phyloP scores from a whole-genome alignment of 805 yeast genomes.

The Metschnikowia dekortorum region DNA sequence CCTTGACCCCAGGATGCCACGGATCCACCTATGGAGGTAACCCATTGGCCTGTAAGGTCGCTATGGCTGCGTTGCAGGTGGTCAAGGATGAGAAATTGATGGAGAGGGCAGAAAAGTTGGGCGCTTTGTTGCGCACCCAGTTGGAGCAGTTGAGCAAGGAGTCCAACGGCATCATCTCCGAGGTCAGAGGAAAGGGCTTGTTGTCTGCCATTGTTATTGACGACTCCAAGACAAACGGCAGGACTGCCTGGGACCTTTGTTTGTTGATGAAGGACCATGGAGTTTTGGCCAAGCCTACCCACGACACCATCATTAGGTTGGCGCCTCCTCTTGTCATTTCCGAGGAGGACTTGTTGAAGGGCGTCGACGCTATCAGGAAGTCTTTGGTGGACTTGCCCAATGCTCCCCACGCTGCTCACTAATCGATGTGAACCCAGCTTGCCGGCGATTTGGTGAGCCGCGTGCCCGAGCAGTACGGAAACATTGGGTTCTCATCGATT shows the following conservation, averaged over 20 bases:
- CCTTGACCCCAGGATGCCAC: slow-evolving; percentile 91
- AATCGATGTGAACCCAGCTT: no score
- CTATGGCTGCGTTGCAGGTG: slow-evolving; percentile 89
- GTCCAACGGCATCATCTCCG: slow-evolving; percentile 50
- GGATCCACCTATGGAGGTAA: slow-evolving; percentile 98
- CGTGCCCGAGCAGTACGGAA: no score
- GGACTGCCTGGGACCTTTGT: slow-evolving; percentile 96
- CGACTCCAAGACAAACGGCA: slow-evolving; percentile 74
- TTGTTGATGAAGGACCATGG: slow-evolving; percentile 83
- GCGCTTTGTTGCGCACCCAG: slow-evolving; percentile 61
- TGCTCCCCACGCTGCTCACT: slow-evolving; percentile 45
- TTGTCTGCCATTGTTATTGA: slow-evolving; percentile 90
- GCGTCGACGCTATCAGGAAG: slow-evolving; percentile 67
- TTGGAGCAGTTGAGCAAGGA: slow-evolving; percentile 49
- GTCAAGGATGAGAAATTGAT: slow-evolving; percentile 83
- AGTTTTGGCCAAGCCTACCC: slow-evolving; percentile 93
- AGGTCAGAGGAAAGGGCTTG: slow-evolving; percentile 81
- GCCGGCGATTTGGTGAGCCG: no score
- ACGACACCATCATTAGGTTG: slow-evolving; percentile 89
- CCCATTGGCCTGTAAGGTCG: slow-evolving; percentile 89
- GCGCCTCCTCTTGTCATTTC: slow-evolving; percentile 95
- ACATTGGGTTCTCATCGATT: background rate
- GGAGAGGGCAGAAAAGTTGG: slow-evolving; percentile 69
- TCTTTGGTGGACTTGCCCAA: slow-evolving; percentile 54
- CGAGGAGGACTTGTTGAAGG: slow-evolving; percentile 78